Base-by-base conservation (phyloP, 805 yeast genomes). In the Ogataea parapolymorpha region DNA sequence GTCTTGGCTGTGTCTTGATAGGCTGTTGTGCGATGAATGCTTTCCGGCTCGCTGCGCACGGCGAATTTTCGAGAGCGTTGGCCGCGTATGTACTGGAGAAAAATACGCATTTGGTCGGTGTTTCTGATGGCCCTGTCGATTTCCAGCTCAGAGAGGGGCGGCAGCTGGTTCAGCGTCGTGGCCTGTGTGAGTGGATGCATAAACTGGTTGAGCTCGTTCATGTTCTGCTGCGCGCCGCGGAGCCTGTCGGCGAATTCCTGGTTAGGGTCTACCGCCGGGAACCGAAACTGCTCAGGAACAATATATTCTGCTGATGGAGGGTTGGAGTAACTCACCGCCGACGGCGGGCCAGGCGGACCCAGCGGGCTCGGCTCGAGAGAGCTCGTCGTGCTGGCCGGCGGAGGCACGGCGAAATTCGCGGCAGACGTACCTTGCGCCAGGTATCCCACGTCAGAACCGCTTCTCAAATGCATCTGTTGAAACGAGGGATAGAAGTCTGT, bases 251-350 rank as follows among this genome's bases (percentile, higher is more conserved):
- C 25, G 15, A 16, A 25, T 4, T 32, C 37, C 15, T 28, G 33
- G 14, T 14, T 28, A 6, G 32, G 18, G 16, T 32, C 37, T 14
- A 20, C 12, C 11, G 42, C 26, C 12, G 42, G 42, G 13, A 39
- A 33, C 20, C 42, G 42, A 28, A 32, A 39, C 26, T 39, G 37
- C 24, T 32, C 34, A 8, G 26, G 35, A 28, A 33, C 37, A 11
- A 13, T 14, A n/a, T 26, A 23, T 3, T 39, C 42, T 3, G 29
- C 28, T 13, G 29, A 26, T 4, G 37, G 29, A 5, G 37, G 28
- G 9, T 15, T 32, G n/a, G 40, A 25, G 14, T 5, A 25, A n/a
- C 27, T 25, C 13, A 11, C 14, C 2, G 5, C 27, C 14, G 27
- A 25, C 6, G 27, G 27, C 6, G 27, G 27, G 8, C 27, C 27